Evolutionary conservation across 768 basidiomycete species (phyloP).

Genomic region (Pleurotus citrinopileatus): DNA sequence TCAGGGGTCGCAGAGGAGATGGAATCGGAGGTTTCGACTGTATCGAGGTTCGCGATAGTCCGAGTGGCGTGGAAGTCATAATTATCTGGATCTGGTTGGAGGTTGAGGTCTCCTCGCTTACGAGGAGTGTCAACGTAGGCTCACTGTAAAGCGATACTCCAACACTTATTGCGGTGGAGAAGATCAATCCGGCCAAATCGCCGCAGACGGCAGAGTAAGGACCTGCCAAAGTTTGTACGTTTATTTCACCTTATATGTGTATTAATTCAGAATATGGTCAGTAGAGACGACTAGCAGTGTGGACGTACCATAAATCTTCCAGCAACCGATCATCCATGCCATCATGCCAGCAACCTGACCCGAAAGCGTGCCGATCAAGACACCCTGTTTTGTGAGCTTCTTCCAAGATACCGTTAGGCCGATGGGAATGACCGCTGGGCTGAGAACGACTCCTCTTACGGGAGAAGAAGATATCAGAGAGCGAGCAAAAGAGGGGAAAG

Average conservation of each 20-base stretch:
- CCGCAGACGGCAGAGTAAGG: conserved; percentile 39
- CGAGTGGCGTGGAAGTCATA: conserved; percentile 37
- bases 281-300: not conserved
- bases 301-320: conserved; percentile 41
- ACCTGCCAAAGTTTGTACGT: conserved; percentile 31
- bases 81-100: conserved; percentile 26
- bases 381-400: conserved; percentile 37
- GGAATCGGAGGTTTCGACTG: not conserved
- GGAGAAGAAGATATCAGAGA: not conserved
- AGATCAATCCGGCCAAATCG: conserved; percentile 32
- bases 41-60: conserved; percentile 29
- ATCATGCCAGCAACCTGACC: conserved; percentile 42
- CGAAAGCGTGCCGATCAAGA: conserved; percentile 36
- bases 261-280: not conserved
- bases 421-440: conserved; percentile 50
- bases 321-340: conserved; percentile 51
- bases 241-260: conserved; percentile 27
- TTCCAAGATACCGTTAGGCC: conserved; percentile 44
- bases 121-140: too few relatives aligned
- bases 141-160: conserved; percentile 32
- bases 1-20: not conserved
- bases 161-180: conserved; percentile 34
- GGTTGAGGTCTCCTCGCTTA: too few relatives aligned
- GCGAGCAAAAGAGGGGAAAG: too few relatives aligned
- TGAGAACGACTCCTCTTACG: conserved; percentile 43